Conservation (phyloP, 176 grass and related monocot species). For the Paspalum vaginatum region DNA sequence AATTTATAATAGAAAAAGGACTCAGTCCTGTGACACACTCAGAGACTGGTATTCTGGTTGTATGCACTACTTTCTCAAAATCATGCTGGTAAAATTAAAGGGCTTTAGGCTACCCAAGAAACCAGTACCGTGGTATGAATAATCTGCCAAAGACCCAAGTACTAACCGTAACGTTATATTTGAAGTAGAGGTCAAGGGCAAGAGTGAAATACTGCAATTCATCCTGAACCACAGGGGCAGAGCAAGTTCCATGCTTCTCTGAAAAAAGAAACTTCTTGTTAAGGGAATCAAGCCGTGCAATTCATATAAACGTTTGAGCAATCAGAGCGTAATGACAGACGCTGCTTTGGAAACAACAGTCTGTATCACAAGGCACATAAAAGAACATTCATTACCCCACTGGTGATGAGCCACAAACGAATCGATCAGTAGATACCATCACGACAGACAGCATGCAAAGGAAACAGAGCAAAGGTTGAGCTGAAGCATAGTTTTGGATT, state of each 20-base stretch:
- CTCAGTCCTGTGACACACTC: background rate
- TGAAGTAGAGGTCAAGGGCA: constrained; percentile 53
- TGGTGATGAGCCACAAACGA: constrained; percentile 2
- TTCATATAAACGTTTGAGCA: background rate
- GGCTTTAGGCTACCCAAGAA: constrained; percentile 12
- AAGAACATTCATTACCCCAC: constrained; percentile 53
- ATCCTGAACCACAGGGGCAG: constrained; percentile 49
- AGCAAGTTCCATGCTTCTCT: constrained; percentile 68
- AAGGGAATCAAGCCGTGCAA: background rate
- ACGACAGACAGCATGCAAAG: background rate
- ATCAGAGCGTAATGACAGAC: background rate
- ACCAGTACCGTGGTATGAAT: background rate
- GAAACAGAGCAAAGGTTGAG: constrained; percentile 21
- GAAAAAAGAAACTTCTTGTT: background rate
- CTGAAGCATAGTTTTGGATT: background rate
- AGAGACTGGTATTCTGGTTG: background rate
- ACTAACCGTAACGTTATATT: constrained; percentile 54
- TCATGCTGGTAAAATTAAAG: background rate
- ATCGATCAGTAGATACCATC: background rate
- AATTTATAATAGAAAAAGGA: constrained; percentile 11
- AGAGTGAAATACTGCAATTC: constrained; percentile 47
- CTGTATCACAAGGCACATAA: background rate
- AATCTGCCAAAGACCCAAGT: background rate
- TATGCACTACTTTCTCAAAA: background rate
- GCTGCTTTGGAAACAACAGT: background rate